phyloP scores from a whole-genome alignment of 768 basidiomycete species.

The Lactarius sp. region DNA sequence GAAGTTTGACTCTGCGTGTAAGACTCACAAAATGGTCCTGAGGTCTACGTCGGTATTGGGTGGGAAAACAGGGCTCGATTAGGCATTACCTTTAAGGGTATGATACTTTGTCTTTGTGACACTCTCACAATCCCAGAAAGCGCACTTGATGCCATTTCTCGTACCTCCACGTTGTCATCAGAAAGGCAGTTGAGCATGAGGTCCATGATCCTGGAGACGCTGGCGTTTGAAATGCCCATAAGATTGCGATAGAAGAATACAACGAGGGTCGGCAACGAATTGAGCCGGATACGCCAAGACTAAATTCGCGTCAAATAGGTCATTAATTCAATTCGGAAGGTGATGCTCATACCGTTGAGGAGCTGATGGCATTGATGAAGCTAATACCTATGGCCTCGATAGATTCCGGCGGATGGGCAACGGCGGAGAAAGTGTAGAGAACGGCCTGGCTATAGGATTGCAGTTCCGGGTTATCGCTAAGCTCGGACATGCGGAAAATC shows the following conservation, averaged over 20 bases:
- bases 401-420: constrained; percentile 66
- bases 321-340: constrained; percentile 16
- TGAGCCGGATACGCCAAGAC: constrained; percentile 89
- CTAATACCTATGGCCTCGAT: constrained; percentile 55
- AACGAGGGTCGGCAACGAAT: constrained; percentile 81
- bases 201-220: constrained; percentile 71
- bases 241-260: constrained; percentile 92
- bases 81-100: constrained; percentile 66
- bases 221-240: constrained; percentile 62
- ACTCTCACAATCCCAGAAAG: constrained; percentile 84
- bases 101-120: constrained; percentile 83
- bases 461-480: constrained; percentile 79
- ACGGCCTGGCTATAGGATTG: constrained; percentile 78
- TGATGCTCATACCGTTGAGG: constrained; percentile 54
- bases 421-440: constrained; percentile 74
- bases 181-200: constrained; percentile 76
- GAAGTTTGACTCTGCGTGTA: constrained; percentile 57
- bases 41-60: constrained; percentile 2
- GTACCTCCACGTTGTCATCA: constrained; percentile 90
- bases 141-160: constrained; percentile 85
- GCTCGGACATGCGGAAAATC: constrained; percentile 84
- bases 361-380: constrained; percentile 69
- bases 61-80: constrained; percentile 3
- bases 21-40: constrained; percentile 78
- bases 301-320: constrained; percentile 30